Base-by-base conservation (phyloP, 352 stramenopile genomes). In the Phytophthora crassamura region DNA sequence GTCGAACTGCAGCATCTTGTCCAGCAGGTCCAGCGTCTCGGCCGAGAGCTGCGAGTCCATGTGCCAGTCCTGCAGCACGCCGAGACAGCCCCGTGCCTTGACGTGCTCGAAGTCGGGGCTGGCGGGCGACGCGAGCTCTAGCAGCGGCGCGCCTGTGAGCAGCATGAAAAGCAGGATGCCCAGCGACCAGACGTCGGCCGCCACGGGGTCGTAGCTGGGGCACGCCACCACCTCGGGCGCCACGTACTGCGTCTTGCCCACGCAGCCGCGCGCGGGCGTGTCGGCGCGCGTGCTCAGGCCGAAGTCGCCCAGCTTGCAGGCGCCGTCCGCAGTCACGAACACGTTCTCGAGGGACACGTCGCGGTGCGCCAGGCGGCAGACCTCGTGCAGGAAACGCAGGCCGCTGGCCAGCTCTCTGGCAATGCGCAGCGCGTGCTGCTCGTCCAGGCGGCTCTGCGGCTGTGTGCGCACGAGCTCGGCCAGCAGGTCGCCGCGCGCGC, bases 261-360 rank as follows among this genome's bases (percentile, higher is more conserved):
- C 66, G 18, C 66, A 73, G 33, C 56, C 66, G 18, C 59, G 52
- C 11, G 59, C 59, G 5, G 25, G 32, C 32, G 6, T 18, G 36
- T 80, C 59, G 15, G 74, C 74, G 7, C 62, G 48, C 7, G 62
- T 75, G 35, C 67, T 77, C 33, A 89, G 71, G 1, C 82, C 78
- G 43, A 89, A 88, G 54, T 89, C 78, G 8, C 70, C 58, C 42
- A 89, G 67, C 59, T 91, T 89, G 64, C 72, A 76, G 32, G 48
- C 49, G 16, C 75, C 78, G 32, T 80, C 60, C n/a, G 43, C 28
- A 3, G 59, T 53, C 22, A 89, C 50, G 15, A 89, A 72, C 15
- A 89, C 64, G 67, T 90, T 90, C 57, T 90, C 81, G 16, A 88
- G 70, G n/a, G 78, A 90, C 11, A 90, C 45, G 58, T 90, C 81